Percentiles rank a stretch among this genome's conserved stretches.
Evolutionary conservation across 2,329 filamentous ascomycete genomes (phyloP).

Genomic region (Spiromastix sp.): DNA sequence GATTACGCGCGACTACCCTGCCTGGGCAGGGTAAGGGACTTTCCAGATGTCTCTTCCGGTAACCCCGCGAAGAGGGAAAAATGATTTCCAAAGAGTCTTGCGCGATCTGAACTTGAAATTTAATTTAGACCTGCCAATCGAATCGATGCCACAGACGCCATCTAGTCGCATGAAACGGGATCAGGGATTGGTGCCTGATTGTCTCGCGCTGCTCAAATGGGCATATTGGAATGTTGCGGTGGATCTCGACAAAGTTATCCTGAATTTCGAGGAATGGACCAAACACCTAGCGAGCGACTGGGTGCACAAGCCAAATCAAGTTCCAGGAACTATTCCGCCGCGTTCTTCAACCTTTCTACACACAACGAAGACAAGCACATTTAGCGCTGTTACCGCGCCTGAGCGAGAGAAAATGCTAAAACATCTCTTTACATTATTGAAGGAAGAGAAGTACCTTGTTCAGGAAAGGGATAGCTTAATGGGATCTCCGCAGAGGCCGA

Average conservation of each 20-base stretch:
- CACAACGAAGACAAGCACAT: constrained; percentile 3
- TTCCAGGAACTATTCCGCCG: constrained; percentile 16
- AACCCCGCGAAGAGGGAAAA: constrained; percentile 6
- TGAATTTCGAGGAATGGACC: constrained; percentile 24
- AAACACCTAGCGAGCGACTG: constrained; percentile 12
- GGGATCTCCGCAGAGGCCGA: no score
- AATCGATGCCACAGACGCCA: constrained; percentile 13
- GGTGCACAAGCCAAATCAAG: constrained; percentile 19
- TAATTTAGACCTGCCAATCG: constrained; percentile 23
- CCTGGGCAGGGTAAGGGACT: no score
- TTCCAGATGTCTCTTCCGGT: neutral
- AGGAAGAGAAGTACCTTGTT: constrained; percentile 24
- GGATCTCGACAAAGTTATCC: constrained; percentile 17
- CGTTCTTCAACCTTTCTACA: constrained; percentile 8
- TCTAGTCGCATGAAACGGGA: constrained; percentile 8
- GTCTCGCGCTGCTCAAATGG: constrained; percentile 18
- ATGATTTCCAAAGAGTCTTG: constrained; percentile 19
- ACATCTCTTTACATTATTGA: constrained; percentile 19
- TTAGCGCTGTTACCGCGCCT: constrained; percentile 9
- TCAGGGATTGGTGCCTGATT: constrained; percentile 14
- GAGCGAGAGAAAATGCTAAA: constrained; percentile 19
- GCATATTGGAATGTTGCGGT: constrained; percentile 22
- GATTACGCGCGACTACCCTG: no score
- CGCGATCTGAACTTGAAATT: constrained; percentile 25
- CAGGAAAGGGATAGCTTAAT: no score